Base-by-base conservation (phyloP, 176 grass and related monocot genomes). In the Zoysia pacifica region DNA sequence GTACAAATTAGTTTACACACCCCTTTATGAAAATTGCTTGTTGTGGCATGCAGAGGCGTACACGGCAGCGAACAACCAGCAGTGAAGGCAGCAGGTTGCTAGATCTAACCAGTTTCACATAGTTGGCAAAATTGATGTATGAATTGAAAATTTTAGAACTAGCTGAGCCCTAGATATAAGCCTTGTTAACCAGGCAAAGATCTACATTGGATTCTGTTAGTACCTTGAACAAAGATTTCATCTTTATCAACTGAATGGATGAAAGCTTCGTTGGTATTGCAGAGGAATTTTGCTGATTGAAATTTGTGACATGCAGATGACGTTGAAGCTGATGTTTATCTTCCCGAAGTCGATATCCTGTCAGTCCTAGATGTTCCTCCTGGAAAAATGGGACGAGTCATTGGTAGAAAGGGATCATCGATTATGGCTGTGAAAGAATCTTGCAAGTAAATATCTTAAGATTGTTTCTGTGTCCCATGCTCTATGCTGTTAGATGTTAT, bases 331-430 rank as follows among this genome's bases (percentile, higher is more conserved):
- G 90, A 86, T 84, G 90, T 64, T 80, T 75, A 80, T 89, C 67
- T 84, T 72, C 86, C 88, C 76, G 85, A 94, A 79, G 78, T n/a
- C 19, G 96, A 91, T 79, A 95, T 95, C 83, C 75, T 98, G 6
- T 98, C 96, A 59, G 86, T 93, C 67, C 81, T 98, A 72, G 79
- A 94, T 86, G 90, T 98, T 62, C 96, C 96, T 81, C 81, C 90
- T 87, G 92, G 96, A 52, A 98, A 98, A 89, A 98, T 95, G 96
- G 96, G 96, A 52, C 90, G 92, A 53, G 86, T 98, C 72, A 98
- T 98, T 83, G 96, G 96, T 36, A 94, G 70, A 82, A 98, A 79
- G 82, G 96, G 92, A 65, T 80, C 81, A 20, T 91, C 92, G 5
- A 98, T 98, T 67, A 92, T 79, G 88, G 73, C 71, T 42, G 86